These are phyloP conservation scores for Onygenales sp. DNA, from an alignment of 2,329 filamentous ascomycete genomes.

Conservation along the genomic window DNA sequence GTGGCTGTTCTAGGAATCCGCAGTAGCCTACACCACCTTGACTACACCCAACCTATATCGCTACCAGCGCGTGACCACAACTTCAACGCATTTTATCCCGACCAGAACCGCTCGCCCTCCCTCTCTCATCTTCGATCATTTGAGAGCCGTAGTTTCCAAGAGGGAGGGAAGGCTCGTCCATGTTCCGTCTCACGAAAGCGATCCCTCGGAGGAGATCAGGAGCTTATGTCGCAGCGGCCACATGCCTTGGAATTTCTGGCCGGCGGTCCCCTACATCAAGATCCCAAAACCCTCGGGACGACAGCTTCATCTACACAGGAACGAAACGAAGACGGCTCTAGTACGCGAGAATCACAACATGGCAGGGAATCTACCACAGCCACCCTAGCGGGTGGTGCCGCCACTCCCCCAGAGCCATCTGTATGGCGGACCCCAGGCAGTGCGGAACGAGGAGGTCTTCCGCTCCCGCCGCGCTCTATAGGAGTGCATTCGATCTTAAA, in stretches of 20 bases:
- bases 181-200: conserved; percentile 23
- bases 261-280: conserved; percentile 15
- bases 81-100: conserved; percentile 18
- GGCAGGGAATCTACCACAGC: background rate
- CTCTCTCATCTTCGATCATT: conserved; percentile 29
- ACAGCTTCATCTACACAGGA: conserved; percentile 3
- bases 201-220: conserved; percentile 20
- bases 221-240: conserved; percentile 31
- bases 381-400: background rate
- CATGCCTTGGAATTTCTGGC: conserved; percentile 21
- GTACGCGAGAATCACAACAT: background rate
- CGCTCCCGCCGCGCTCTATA: conserved; percentile 24
- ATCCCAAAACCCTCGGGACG: conserved; percentile 1
- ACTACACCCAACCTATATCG: conserved; percentile 23
- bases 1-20: conserved; percentile 33
- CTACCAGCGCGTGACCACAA: conserved; percentile 22
- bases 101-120: conserved; percentile 17
- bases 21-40: conserved; percentile 19
- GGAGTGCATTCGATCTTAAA: conserved; percentile 35
- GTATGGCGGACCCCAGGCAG: background rate
- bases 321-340: conserved; percentile 13
- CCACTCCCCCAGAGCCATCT: background rate
- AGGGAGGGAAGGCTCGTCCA: conserved; percentile 31
- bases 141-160: conserved; percentile 23
- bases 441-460: conserved; percentile 12